Evolutionary conservation across 179 eudicot genomes (phyloP).

Genomic region (Pouteria campechiana): DNA sequence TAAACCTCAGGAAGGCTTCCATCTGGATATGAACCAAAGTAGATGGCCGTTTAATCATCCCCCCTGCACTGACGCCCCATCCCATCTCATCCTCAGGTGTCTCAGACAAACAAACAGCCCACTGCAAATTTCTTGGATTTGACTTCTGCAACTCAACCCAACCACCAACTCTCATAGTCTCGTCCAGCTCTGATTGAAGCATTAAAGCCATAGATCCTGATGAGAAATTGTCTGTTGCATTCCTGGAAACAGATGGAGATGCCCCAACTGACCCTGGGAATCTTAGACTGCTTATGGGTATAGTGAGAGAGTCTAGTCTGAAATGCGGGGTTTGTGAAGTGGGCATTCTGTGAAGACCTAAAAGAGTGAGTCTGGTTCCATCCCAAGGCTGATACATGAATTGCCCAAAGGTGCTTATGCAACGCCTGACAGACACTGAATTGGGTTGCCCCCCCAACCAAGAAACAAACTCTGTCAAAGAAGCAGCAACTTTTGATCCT

Average conservation of each 20-base stretch:
- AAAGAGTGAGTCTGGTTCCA: constrained; percentile 55
- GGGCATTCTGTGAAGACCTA: constrained; percentile 41
- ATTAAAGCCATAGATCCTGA: constrained; percentile 51
- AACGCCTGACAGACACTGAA: constrained; percentile 22
- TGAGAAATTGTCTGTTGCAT: constrained; percentile 2
- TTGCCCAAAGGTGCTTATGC: constrained; percentile 80
- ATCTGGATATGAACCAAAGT: constrained; percentile 59
- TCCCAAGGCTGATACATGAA: constrained; percentile 45
- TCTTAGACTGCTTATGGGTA: constrained; percentile 36
- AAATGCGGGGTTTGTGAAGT: constrained; percentile 20
- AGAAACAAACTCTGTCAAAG: constrained; percentile 63
- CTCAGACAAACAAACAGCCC: constrained; percentile 71
- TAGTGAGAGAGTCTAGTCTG: constrained; percentile 38
- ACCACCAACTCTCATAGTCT: constrained; percentile 55
- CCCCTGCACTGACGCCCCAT: constrained; percentile 83
- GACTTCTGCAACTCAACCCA: constrained; percentile 60
- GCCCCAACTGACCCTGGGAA: constrained; percentile 17
- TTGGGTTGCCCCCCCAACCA: constrained; percentile 22
- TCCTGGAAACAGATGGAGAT: constrained; percentile 14
- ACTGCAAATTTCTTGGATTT: constrained; percentile 37
- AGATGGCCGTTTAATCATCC: constrained; percentile 31
- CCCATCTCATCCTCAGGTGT: constrained; percentile 77
- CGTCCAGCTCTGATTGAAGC: constrained; percentile 74
- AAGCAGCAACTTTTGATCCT: constrained; percentile 39
- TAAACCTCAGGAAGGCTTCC: constrained; percentile 62